Percentiles rank a stretch among this genome's conserved stretches.
Evolutionary conservation across 495 filamentous ascomycete species (phyloP).

Genomic region (Talaromyces liani): DNA sequence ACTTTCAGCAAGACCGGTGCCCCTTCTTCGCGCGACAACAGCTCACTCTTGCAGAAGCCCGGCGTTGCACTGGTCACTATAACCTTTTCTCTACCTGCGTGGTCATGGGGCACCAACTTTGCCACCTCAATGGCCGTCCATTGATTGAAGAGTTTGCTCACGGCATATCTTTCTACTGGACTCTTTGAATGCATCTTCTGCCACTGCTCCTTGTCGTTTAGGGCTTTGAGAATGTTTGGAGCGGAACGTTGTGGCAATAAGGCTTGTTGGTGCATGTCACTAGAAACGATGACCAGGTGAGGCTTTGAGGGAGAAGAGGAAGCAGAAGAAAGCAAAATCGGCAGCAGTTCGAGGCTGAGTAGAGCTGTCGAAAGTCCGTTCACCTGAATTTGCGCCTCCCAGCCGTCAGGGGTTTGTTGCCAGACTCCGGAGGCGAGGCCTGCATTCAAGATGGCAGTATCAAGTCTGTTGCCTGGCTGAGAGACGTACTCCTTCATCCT

Average conservation of each 20-base stretch:
- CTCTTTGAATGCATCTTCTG: conserved; percentile 4
- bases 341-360: conserved; percentile 6
- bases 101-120: conserved; percentile 2
- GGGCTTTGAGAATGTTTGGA: conserved; percentile 3
- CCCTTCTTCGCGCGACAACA: conserved; percentile 12
- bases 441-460: conserved; percentile 40
- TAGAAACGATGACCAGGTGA: conserved; percentile 10
- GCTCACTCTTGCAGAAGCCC: conserved; percentile 15
- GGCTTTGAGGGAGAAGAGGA: neutral
- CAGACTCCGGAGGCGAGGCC: conserved; percentile 33
- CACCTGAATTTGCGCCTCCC: conserved; percentile 49
- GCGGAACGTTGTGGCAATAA: conserved; percentile 2
- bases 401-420: conserved; percentile 32
- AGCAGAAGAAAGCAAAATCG: neutral
- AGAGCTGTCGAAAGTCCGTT: conserved; percentile 15
- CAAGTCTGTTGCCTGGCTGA: conserved; percentile 26
- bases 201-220: conserved; percentile 11
- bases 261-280: conserved; percentile 11
- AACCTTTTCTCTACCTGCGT: conserved; percentile 5
- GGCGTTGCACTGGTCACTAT: conserved; percentile 15
- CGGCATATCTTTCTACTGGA: conserved; percentile 9
- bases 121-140: conserved; percentile 12
- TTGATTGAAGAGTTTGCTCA: conserved; percentile 15
- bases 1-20: conserved; percentile 12
- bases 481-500: conserved; percentile 19